A percentile compares a stretch with the other conserved stretches of the same genome.
Evolutionary conservation across 2,329 filamentous ascomycete species (phyloP).

Genomic region (Trichoderma sp.): DNA sequence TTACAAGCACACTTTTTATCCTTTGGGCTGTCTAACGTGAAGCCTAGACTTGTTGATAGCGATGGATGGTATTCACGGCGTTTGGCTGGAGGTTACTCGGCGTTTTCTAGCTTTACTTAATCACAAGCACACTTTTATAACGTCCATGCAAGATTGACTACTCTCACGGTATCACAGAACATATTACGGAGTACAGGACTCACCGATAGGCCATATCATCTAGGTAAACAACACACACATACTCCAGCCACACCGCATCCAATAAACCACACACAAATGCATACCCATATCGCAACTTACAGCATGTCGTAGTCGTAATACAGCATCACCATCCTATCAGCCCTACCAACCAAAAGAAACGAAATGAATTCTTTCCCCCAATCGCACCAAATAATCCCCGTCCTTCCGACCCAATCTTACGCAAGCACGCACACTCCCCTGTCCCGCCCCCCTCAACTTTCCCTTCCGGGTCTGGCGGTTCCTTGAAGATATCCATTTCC

Average conservation of each 20-base stretch:
- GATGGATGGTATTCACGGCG: not conserved
- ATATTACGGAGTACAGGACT: not conserved
- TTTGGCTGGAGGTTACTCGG: not conserved
- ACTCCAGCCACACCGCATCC: not conserved
- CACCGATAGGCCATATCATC: not conserved
- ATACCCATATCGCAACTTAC: not conserved
- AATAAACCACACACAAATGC: not conserved
- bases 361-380: not conserved
- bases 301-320: not conserved
- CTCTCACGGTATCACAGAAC: not conserved
- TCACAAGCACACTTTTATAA: not conserved
- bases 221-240: not conserved
- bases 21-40: not conserved
- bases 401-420: slow-evolving; percentile 8
- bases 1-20: not conserved
- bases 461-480: no score
- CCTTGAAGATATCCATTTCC: not conserved
- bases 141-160: not conserved
- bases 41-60: not conserved
- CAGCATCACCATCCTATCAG: not conserved
- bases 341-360: not conserved
- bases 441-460: no score
- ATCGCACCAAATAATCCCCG: slow-evolving; percentile 3
- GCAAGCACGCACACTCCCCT: not conserved
- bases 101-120: not conserved